phyloP scores from a whole-genome alignment of 2,329 filamentous ascomycete species.

The Sporothrix inflata region DNA sequence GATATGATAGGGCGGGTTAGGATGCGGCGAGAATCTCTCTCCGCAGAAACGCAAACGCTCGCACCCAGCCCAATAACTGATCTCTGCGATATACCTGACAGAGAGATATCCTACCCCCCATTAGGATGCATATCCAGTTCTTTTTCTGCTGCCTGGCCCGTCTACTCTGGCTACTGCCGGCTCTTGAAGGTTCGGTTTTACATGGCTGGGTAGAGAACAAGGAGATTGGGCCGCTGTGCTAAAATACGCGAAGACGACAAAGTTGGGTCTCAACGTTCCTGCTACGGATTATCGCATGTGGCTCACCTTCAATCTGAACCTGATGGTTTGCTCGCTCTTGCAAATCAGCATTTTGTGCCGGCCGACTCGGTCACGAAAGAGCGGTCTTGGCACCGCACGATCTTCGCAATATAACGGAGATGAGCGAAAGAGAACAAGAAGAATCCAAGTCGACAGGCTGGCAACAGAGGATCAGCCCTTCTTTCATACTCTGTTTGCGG shows the following conservation, averaged over 20 bases:
- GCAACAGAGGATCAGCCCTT: background rate
- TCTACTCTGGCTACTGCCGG: background rate
- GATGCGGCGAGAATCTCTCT: background rate
- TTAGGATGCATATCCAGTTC: background rate
- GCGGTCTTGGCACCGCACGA: background rate
- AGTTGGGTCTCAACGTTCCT: background rate
- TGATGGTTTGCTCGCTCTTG: background rate
- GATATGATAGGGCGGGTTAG: background rate
- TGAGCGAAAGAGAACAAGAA: background rate
- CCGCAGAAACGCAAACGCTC: background rate
- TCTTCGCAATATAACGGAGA: background rate
- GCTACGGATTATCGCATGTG: background rate
- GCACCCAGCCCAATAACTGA: background rate
- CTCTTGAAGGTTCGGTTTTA: background rate
- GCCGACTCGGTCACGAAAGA: background rate
- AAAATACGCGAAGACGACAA: background rate
- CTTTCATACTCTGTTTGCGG: conserved; percentile 29
- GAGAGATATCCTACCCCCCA: no score
- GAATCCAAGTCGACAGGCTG: background rate
- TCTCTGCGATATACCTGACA: background rate
- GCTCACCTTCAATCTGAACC: background rate
- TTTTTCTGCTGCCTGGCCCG: background rate
- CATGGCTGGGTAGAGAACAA: background rate
- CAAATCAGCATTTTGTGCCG: background rate
- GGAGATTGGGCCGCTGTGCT: background rate